A percentile compares a stretch with the other conserved stretches of the same genome.
Evolutionary conservation across 2,329 filamentous ascomycete species (phyloP).

Genomic region (Paraphoma chrysanthemicola): DNA sequence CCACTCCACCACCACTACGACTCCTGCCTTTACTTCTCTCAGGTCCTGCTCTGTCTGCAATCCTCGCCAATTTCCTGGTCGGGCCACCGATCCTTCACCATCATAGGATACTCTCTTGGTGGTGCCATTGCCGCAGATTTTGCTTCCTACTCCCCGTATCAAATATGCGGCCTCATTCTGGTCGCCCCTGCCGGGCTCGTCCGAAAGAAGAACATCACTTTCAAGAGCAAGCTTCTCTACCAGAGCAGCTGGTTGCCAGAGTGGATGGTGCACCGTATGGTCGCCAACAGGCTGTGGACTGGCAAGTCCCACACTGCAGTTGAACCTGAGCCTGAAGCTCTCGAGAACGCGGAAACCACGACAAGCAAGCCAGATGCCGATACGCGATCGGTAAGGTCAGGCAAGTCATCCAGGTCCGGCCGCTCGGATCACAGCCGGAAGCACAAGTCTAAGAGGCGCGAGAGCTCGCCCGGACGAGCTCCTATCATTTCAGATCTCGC

Average conservation of each 20-base stretch:
- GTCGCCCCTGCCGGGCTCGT: slow-evolving; percentile 82
- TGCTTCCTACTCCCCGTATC: slow-evolving; percentile 69
- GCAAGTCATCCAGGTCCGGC: slow-evolving; percentile 1
- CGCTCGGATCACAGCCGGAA: background rate
- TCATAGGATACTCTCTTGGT: slow-evolving; percentile 82
- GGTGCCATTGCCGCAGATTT: slow-evolving; percentile 77
- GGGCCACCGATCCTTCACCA: slow-evolving; percentile 69
- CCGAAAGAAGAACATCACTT: slow-evolving; percentile 66
- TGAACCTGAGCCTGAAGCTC: slow-evolving; percentile 33
- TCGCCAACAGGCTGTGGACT: slow-evolving; percentile 39
- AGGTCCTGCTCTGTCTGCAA: slow-evolving; percentile 73
- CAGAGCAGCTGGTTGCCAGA: slow-evolving; percentile 66
- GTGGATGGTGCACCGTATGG: slow-evolving; percentile 58
- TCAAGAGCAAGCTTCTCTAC: slow-evolving; percentile 69
- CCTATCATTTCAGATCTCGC: background rate
- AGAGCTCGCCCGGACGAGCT: slow-evolving; percentile 4
- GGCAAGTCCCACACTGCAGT: slow-evolving; percentile 23
- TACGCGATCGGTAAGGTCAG: slow-evolving; percentile 4
- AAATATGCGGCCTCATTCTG: slow-evolving; percentile 74
- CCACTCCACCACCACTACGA: slow-evolving; percentile 69
- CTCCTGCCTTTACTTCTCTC: slow-evolving; percentile 73
- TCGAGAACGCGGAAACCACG: slow-evolving; percentile 22
- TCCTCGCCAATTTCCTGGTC: slow-evolving; percentile 66
- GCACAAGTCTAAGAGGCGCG: slow-evolving; percentile 8
- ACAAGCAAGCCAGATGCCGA: slow-evolving; percentile 10